These are phyloP conservation scores for Alternaria atra DNA, from an alignment of 2,329 filamentous ascomycete genomes.

Conservation along the genomic window DNA sequence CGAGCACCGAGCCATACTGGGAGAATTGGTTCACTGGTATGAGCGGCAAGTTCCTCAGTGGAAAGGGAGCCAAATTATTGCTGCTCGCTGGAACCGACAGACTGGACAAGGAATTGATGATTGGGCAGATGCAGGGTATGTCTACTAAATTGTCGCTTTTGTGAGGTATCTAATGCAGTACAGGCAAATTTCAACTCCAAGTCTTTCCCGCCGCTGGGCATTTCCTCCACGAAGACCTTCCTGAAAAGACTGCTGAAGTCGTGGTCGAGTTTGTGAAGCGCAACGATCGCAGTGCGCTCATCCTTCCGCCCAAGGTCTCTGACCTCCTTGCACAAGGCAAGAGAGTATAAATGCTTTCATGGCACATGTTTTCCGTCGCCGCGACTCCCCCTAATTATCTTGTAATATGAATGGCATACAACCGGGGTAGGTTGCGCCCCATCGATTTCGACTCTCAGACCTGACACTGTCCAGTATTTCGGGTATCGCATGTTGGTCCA, in stretches of 20 bases:
- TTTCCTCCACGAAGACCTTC: slow-evolving; percentile 95
- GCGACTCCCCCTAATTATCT: neutral
- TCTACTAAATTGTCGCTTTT: slow-evolving; percentile 12
- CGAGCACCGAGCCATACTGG: slow-evolving; percentile 88
- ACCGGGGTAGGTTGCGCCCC: slow-evolving; percentile 3
- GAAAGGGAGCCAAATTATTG: slow-evolving; percentile 83
- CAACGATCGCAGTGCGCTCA: slow-evolving; percentile 84
- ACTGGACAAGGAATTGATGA: slow-evolving; percentile 89
- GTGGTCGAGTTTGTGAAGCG: slow-evolving; percentile 90
- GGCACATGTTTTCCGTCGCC: neutral
- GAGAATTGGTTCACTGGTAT: slow-evolving; percentile 91
- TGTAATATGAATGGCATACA: neutral
- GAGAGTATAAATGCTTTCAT: slow-evolving; percentile 53
- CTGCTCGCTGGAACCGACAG: slow-evolving; percentile 89
- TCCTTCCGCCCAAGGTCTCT: slow-evolving; percentile 88
- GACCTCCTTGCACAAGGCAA: slow-evolving; percentile 60
- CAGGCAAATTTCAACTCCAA: slow-evolving; percentile 92
- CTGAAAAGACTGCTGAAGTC: slow-evolving; percentile 84
- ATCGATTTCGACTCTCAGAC: neutral
- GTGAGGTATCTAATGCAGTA: slow-evolving; percentile 28
- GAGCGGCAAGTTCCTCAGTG: slow-evolving; percentile 85
- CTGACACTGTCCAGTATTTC: slow-evolving; percentile 6
- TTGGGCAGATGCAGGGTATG: slow-evolving; percentile 94
- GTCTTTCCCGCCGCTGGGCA: slow-evolving; percentile 95
- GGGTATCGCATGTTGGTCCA: slow-evolving; percentile 21